Percentiles rank a stretch among this genome's conserved stretches.
Evolutionary conservation across 148 eudicot species (phyloP).

Genomic region (Rhododendron simsii): DNA sequence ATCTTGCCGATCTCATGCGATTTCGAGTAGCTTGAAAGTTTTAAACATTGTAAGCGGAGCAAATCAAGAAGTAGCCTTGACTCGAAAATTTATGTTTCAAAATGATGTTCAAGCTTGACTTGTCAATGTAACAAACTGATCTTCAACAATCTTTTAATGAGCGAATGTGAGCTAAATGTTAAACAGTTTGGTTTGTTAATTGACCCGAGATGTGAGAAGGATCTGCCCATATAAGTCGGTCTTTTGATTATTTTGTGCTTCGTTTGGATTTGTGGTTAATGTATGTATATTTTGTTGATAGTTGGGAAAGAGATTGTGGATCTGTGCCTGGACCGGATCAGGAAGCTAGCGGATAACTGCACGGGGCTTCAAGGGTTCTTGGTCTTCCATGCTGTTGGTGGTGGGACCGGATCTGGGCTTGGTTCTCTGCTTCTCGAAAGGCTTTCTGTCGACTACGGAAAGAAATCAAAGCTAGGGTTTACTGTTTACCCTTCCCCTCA

Average conservation of each 20-base stretch:
- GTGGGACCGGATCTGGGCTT: constrained; percentile 13
- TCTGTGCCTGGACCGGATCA: constrained; percentile 10
- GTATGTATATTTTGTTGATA: background rate
- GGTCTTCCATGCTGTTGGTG: constrained; percentile 15
- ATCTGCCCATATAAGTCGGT: background rate
- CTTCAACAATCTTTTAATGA: too few species aligned
- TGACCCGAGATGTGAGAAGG: background rate
- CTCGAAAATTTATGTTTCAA: too few species aligned
- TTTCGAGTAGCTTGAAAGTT: too few species aligned
- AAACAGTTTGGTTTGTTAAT: too few species aligned
- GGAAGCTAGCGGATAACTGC: constrained; percentile 14
- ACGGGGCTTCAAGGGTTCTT: constrained; percentile 14
- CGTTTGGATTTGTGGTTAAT: background rate
- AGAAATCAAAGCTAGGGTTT: constrained; percentile 11
- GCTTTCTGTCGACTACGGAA: constrained; percentile 5
- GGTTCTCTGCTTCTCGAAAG: constrained; percentile 10
- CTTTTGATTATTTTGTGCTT: background rate
- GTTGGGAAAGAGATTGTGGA: constrained; percentile 16
- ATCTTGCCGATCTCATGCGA: too few species aligned
- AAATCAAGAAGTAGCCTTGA: too few species aligned
- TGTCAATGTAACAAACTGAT: background rate
- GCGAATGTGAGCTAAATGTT: too few species aligned
- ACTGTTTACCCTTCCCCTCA: constrained; percentile 13
- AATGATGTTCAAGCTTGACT: background rate
- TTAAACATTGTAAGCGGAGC: too few species aligned